These are phyloP conservation scores for Rhizopogon vulgaris DNA, from an alignment of 768 basidiomycete genomes.

Conservation along the genomic window DNA sequence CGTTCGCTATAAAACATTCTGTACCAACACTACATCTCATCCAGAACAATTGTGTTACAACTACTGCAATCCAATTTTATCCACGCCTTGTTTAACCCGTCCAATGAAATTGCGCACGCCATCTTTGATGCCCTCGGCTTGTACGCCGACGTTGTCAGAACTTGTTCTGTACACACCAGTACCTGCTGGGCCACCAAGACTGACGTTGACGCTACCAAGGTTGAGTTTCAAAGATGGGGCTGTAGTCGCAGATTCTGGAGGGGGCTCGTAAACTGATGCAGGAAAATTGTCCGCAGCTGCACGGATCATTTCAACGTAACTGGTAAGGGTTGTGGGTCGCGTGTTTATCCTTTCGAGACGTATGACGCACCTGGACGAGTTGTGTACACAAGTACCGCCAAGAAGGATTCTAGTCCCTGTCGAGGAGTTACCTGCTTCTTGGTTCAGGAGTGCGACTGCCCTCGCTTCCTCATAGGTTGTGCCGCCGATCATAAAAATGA, in stretches of 20 bases:
- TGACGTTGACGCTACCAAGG: conserved; percentile 88
- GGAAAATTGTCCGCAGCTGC: conserved; percentile 61
- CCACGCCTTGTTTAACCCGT: conserved; percentile 84
- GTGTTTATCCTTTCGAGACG: not conserved
- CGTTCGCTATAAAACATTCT: too few relatives aligned
- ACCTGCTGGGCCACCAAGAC: conserved; percentile 81
- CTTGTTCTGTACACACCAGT: conserved; percentile 82
- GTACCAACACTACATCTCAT: not conserved
- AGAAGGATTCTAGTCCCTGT: conserved; percentile 75
- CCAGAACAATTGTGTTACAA: not conserved
- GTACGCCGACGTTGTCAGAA: conserved; percentile 65
- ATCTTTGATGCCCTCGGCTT: conserved; percentile 85
- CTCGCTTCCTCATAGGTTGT: conserved; percentile 95
- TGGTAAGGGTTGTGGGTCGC: conserved; percentile 24
- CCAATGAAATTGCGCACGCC: conserved; percentile 84
- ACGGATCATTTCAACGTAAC: conserved; percentile 87
- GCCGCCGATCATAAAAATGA: conserved; percentile 95
- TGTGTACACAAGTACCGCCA: conserved; percentile 93
- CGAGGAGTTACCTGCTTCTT: conserved; percentile 54
- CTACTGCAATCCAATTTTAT: conserved; percentile 38
- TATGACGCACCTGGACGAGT: conserved; percentile 73
- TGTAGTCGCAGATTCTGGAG: conserved; percentile 64
- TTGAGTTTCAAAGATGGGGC: conserved; percentile 86
- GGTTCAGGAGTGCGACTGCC: conserved; percentile 79
- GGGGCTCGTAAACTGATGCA: conserved; percentile 64